These are phyloP conservation scores for Neurospora terricola DNA, from an alignment of 495 filamentous ascomycete species.

Conservation along the genomic window DNA sequence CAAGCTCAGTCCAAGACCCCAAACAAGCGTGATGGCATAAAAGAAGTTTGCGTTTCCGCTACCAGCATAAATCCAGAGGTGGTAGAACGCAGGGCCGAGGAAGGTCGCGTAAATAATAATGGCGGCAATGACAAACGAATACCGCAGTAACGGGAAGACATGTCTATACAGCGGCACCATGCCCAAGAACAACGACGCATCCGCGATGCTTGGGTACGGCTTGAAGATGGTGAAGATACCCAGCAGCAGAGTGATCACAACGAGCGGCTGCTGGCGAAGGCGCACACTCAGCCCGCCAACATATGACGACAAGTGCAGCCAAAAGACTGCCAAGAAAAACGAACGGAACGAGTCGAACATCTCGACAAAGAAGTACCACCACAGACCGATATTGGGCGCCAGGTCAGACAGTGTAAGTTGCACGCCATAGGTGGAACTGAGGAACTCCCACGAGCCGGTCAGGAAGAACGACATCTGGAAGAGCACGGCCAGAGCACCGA, in stretches of 20 bases:
- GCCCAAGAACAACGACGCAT: conserved; percentile 73
- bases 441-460: conserved; percentile 76
- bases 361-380: conserved; percentile 99
- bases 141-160: conserved; percentile 90
- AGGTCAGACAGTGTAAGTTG: conserved; percentile 86
- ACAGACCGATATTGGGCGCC: conserved; percentile 88
- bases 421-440: conserved; percentile 82
- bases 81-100: conserved; percentile 89
- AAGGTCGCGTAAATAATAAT: conserved; percentile 78
- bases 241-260: conserved; percentile 67
- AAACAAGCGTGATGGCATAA: conserved; percentile 96
- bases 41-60: conserved; percentile 99
- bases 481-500: conserved; percentile 40
- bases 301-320: conserved; percentile 87
- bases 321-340: conserved; percentile 96
- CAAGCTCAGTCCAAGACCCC: conserved; percentile 79
- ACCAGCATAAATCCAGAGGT: conserved; percentile 97
- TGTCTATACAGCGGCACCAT: conserved; percentile 83
- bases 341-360: conserved; percentile 98
- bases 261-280: conserved; percentile 73
- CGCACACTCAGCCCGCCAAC: conserved; percentile 74
- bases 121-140: conserved; percentile 75
- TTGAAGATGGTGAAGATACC: conserved; percentile 91
- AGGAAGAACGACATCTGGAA: conserved; percentile 64
- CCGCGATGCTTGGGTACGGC: conserved; percentile 87